A percentile compares a stretch with the other conserved stretches of the same genome.
These are phyloP conservation scores for Fusarium tanahbumbuense DNA, from an alignment of 2,329 filamentous ascomycete species.

Conservation along the genomic window DNA sequence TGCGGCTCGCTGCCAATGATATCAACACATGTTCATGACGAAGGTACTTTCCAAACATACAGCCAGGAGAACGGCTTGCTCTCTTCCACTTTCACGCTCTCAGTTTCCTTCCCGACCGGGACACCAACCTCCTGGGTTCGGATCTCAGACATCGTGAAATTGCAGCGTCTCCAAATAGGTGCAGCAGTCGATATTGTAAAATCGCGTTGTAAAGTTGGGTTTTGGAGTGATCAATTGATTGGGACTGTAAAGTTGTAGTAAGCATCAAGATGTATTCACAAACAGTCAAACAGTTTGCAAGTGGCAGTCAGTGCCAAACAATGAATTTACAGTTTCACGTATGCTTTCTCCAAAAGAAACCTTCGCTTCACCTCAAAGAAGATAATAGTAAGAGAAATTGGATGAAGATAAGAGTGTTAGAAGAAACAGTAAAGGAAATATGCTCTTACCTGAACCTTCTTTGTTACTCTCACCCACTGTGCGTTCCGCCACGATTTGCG, in stretches of 20 bases:
- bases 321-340: neutral
- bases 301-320: neutral
- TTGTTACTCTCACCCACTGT: slow-evolving; percentile 33
- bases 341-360: neutral
- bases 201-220: neutral
- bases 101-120: slow-evolving; percentile 14
- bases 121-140: slow-evolving; percentile 22
- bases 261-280: slow-evolving; percentile 28
- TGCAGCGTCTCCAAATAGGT: neutral
- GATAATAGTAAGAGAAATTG: too few relatives aligned
- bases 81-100: slow-evolving; percentile 23
- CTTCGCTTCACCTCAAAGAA: too few relatives aligned
- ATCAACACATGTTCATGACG: slow-evolving; percentile 15
- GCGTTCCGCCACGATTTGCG: neutral
- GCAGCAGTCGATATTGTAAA: neutral
- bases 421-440: slow-evolving; percentile 2
- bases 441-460: slow-evolving; percentile 24
- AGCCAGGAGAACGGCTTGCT: slow-evolving; percentile 53
- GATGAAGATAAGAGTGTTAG: neutral
- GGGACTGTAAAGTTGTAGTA: slow-evolving; percentile 10
- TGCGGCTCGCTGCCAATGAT: slow-evolving; percentile 61
- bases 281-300: neutral
- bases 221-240: neutral
- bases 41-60: slow-evolving; percentile 42
- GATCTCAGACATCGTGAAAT: slow-evolving; percentile 32